These are phyloP conservation scores for Fusarium sororula DNA, from an alignment of 2,329 filamentous ascomycete species.

Conservation along the genomic window DNA sequence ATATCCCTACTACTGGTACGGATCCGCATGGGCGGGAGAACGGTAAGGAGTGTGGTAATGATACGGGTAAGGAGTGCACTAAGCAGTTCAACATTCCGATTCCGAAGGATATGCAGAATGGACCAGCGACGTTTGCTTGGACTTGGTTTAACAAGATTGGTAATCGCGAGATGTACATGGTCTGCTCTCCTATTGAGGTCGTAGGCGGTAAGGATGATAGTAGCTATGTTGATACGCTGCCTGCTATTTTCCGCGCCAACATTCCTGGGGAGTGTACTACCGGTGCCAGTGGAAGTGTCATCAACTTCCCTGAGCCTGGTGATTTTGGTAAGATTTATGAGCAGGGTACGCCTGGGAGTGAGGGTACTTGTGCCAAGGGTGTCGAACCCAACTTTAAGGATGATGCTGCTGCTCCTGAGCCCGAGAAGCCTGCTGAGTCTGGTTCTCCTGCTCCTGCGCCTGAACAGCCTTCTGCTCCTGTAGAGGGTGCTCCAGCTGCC, in stretches of 20 bases:
- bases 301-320: conserved; percentile 40
- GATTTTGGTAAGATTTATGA: conserved; percentile 36
- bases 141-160: conserved; percentile 81
- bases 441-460: neutral
- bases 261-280: conserved; percentile 40
- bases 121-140: conserved; percentile 76
- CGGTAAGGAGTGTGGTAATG: conserved; percentile 35
- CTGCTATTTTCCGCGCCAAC: conserved; percentile 38
- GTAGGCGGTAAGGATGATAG: conserved; percentile 47
- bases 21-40: conserved; percentile 35
- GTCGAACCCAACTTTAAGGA: conserved; percentile 36
- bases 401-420: neutral
- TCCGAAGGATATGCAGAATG: conserved; percentile 45
- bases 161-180: conserved; percentile 89
- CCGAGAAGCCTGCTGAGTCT: conserved; percentile 2
- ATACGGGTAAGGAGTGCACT: conserved; percentile 35
- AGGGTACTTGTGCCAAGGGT: conserved; percentile 29
- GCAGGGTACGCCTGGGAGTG: conserved; percentile 3
- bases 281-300: conserved; percentile 25
- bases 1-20: neutral
- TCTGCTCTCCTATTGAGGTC: conserved; percentile 77
- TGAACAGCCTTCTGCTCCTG: neutral
- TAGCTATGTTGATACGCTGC: conserved; percentile 29
- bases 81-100: conserved; percentile 40
- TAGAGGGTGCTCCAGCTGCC: neutral